phyloP scores from a whole-genome alignment of 2,329 filamentous ascomycete genomes.

The Fusarium setosum region DNA sequence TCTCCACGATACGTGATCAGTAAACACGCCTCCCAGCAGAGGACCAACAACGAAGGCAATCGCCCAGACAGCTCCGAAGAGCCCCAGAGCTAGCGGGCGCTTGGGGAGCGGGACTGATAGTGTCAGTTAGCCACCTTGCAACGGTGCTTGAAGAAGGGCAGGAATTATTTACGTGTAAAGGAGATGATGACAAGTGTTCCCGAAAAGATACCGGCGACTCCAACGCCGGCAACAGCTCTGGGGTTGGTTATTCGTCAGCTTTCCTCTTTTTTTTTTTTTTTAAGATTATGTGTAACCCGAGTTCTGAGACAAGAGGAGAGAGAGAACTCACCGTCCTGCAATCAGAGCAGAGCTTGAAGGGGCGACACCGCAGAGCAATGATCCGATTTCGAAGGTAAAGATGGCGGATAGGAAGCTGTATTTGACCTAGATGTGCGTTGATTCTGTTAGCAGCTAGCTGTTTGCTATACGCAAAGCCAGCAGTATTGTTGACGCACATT shows the following conservation, averaged over 20 bases:
- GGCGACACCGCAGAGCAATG: conserved; percentile 4
- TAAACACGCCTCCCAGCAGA: conserved; percentile 8
- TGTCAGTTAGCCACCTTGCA: too few species aligned
- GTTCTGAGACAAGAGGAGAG: too few species aligned
- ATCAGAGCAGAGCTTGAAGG: conserved; percentile 4
- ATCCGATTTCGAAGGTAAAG: conserved; percentile 12
- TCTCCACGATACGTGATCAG: conserved; percentile 12
- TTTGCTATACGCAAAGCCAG: too few species aligned
- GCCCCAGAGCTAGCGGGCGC: background rate
- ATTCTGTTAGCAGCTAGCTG: too few species aligned
- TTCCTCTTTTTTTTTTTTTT: too few species aligned
- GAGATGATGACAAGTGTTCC: conserved; percentile 9
- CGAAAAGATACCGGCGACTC: conserved; percentile 6
- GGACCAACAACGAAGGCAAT: conserved; percentile 10
- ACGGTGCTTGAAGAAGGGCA: too few species aligned
- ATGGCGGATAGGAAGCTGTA: conserved; percentile 7
- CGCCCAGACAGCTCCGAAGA: conserved; percentile 5
- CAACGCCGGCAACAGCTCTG: conserved; percentile 9
- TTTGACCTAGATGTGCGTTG: too few species aligned
- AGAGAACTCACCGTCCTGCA: background rate
- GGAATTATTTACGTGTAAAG: too few species aligned
- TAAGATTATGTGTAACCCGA: too few species aligned
- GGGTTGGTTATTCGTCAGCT: too few species aligned
- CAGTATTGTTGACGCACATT: too few species aligned
- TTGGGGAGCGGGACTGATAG: too few species aligned